Evolutionary conservation across 2,329 filamentous ascomycete species (phyloP), one percentile per base, ranked within the genome.

Genomic region (Alternaria solani): DNA sequence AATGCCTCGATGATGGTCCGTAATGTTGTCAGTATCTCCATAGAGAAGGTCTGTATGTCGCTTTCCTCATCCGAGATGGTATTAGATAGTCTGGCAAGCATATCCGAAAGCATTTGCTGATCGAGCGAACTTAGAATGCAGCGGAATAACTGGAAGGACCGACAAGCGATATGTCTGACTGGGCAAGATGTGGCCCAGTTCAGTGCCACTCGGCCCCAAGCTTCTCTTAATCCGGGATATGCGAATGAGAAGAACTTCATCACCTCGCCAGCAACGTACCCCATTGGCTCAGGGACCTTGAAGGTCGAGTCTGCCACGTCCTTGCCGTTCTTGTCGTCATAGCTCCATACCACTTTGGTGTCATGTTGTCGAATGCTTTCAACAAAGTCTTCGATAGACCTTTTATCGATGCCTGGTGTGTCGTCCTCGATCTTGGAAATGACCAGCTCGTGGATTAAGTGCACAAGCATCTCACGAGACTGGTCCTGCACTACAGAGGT

Each of bases 111-210:
- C 94, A 98, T 99, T 58, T 89, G 85, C 68, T 96, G 93, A 73
- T 99, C 94, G 23, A 98, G 82, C 0, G 91, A 93, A 16, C 92
- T 96, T 28, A 96, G 87, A 55, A 98, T 94, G 75, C 94, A 98
- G 32, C 95, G 87, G 81, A 97, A 99, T 11, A 99, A 91, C 75
- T 99, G 96, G 79, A 99, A 98, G 0, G 96, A 99, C 28, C 95
- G 90, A 75, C 96, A 99, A 2, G 95, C 95, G 52, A 99, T 84
- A 80, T 99, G 95, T 49, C 94, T 86, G 5, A 99, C 96, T 0
- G 95, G 93, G 75, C 96, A 99, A 4, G 94, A 97, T 0, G 95
- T 98, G 9, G 95, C 96, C 95, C 95, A 99, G 11, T 91, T 93
- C 63, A 99, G 82, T 0, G 94, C 94, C 32, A 96, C 86, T 65